Evolutionary conservation across 768 basidiomycete species (phyloP), one percentile per base, ranked within the genome.

Genomic region (Boletus pseudo-olivaceus): DNA sequence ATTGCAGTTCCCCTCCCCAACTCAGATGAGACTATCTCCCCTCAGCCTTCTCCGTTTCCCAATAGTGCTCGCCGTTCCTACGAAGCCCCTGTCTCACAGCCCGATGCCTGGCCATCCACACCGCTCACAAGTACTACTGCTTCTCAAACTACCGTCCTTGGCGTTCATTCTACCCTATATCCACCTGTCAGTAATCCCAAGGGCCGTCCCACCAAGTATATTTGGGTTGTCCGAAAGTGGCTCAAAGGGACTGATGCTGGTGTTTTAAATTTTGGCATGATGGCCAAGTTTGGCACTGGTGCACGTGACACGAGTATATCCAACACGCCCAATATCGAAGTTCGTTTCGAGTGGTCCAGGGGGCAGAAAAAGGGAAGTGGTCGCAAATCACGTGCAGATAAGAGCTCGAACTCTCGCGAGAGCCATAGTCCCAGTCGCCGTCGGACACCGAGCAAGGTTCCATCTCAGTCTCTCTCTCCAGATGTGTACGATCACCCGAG

Each of bases 201-300:
- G 37, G 75, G 72, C 6, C 72, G 76, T 3, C 75, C 79, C 1
- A 70, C 68, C 9, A 72, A 71, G 70, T 91, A 93, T 54, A 81
- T 87, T 6, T 93, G 90, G 90, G 75, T 87, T 19, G 82, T 90
- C 27, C 76, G 84, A 46, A 77, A 74, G 58, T 93, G 91, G 91
- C 66, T 86, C 59, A 93, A 92, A 66, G 79, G 78, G 26, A 66
- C 69, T 10, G 78, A 78, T 17, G 65, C 71, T 6, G 69, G 80
- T 35, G 64, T 81, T 37, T 47, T 82, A 14, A 70, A 79, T 42
- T 23, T 23, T 23, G 78, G 76, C 19, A 65, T 81, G 56, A 72
- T 76, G 44, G 76, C 73, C 30, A 72, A 70, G 53, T 63, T 77
- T 54, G 69, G 66, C 51, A 61, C 66, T 7, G 62, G 64, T 35